Base-by-base conservation (phyloP, 441 rosid genomes). In the Corymbia citriodora region DNA sequence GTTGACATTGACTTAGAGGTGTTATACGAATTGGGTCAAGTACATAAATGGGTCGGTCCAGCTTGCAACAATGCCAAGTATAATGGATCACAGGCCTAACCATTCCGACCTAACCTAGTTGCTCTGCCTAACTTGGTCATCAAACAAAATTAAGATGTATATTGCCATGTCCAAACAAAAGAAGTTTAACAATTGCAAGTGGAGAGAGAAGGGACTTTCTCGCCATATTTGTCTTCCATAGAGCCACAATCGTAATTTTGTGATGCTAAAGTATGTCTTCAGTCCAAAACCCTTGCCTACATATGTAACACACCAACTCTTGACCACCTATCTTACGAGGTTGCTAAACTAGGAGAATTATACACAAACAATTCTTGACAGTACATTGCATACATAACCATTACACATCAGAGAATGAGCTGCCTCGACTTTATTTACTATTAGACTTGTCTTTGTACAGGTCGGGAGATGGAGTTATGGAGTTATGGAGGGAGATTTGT, bases 251-350 rank as follows among this genome's bases (percentile, higher is more conserved):
- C 33, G 5, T 63, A 63, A 63, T 59, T 61, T 61, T 14, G 3
- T 0, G 17, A 63, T 63, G 8, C 9, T 9, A 2, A 29, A 29
- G 70, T 33, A 29, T 10, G 45, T 27, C 33, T 31, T 16, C 9
- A 17, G 70, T 63, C 90, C 89, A 31, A 94, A 94, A 93, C 95
- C 94, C 93, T 95, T 91, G 93, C 91, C 19, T 83, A 93, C 93
- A 93, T 79, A 92, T 90, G 6, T n/a, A n/a, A n/a, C n/a, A n/a
- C n/a, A n/a, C 33, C 33, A 33, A 33, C 2, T 33, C 33, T 33
- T 2, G 33, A 33, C 2, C 33, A 33, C 33, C 33, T 33, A 33
- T 33, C 33, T 33, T 33, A 33, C 33, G 33, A 2, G 33, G 33
- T 33, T 33, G 33, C 33, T 33, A 33, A 33, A 33, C 33, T 33